Base-by-base conservation (phyloP, 176 grass and related monocot species). In the Paspalum notatum region DNA sequence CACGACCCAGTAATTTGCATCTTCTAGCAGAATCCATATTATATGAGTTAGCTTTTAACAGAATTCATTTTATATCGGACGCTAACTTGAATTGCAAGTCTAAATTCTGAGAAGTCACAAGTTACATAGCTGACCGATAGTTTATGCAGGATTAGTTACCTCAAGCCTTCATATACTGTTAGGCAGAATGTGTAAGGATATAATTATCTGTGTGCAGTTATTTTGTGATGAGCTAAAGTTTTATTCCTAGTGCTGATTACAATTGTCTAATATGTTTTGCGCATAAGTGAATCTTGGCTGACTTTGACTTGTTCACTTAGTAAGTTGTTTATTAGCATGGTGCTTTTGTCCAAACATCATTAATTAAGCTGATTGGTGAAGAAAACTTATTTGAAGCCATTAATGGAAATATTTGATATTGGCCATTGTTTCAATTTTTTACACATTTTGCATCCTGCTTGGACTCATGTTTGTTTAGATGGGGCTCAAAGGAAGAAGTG, bases 291-390 rank as follows among this genome's bases (percentile, higher is more conserved):
- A 64, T 64, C 57, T 74, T 87, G 51, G 45, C 52, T 3, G 21
- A 60, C 46, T 60, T 16, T 80, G 24, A 0, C 32, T 5, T 61
- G 56, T 56, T 86, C n/a, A 32, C 66, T 44, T 5, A 13, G 52
- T 81, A 51, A 50, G n/a, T 68, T 86, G 26, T 41, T 60, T 82
- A 42, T 22, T 58, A 62, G 5, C 57, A 74, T 42, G 45, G 32
- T 32, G 32, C 32, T 32, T 32, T 32, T 32, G 20, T 12, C 47
- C 51, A 42, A 39, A 14, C 26, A 40, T 26, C 16, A 24, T 40
- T 49, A 67, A 60, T 80, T 53, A 66, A 44, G 26, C 12, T 44
- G 16, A 61, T 46, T 53, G 6, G 5, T 17, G 12, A 42, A 44
- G 2, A 3, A 32, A 32, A 32, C 32, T 32, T 32, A 32, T 32